Conservation (phyloP, 352 stramenopile species). For the Vaucheria bursata region DNA sequence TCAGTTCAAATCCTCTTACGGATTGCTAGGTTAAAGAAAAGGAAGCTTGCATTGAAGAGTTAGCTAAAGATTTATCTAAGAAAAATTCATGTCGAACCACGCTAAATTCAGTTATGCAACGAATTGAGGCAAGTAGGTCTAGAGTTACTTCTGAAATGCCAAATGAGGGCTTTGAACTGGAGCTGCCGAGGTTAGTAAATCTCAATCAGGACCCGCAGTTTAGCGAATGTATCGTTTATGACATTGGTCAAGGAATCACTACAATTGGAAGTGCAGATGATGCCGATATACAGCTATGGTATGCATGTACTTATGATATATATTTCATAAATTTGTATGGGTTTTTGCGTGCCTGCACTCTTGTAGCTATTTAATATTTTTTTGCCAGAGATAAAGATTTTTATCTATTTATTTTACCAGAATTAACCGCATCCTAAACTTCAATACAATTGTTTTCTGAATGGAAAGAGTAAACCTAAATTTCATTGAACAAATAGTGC, state of each 20-base stretch:
- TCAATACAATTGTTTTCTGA: too few relatives aligned
- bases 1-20: not conserved
- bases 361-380: too few relatives aligned
- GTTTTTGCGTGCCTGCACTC: too few relatives aligned
- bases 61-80: not conserved
- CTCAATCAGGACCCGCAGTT: conserved; percentile 18
- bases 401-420: too few relatives aligned
- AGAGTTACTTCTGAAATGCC: not conserved
- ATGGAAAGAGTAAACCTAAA: too few relatives aligned
- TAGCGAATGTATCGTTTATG: conserved; percentile 10
- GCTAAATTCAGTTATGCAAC: not conserved
- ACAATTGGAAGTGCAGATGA: not conserved
- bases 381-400: too few relatives aligned
- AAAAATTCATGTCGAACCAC: not conserved
- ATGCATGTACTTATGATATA: not conserved
- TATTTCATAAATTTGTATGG: too few relatives aligned
- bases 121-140: not conserved
- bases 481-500: too few relatives aligned
- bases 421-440: too few relatives aligned
- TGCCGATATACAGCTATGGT: not conserved
- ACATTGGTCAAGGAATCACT: not conserved
- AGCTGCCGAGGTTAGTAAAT: not conserved
- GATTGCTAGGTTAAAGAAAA: not conserved
- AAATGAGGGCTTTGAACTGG: not conserved
- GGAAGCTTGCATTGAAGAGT: not conserved